These are phyloP conservation scores for Aspergillus oerlinghausenensis DNA, from an alignment of 2,329 filamentous ascomycete genomes.

Conservation along the genomic window DNA sequence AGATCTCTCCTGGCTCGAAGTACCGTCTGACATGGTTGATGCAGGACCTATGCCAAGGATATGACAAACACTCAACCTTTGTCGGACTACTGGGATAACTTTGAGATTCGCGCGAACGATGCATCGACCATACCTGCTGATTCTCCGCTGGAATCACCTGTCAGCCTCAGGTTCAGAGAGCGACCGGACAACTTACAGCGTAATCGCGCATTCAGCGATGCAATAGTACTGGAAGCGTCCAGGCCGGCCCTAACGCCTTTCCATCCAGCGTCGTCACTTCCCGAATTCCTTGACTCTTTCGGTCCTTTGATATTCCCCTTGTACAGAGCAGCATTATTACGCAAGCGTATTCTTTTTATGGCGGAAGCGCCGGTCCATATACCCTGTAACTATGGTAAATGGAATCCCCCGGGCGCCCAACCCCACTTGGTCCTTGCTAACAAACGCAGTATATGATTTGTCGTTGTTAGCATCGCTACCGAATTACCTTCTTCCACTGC, in stretches of 20 bases:
- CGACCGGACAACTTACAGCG: slow-evolving; percentile 26
- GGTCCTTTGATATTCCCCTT: slow-evolving; percentile 90
- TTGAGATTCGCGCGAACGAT: slow-evolving; percentile 35
- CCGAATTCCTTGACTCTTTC: slow-evolving; percentile 72
- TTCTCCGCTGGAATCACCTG: slow-evolving; percentile 51
- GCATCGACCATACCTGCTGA: slow-evolving; percentile 34
- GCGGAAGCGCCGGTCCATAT: slow-evolving; percentile 79
- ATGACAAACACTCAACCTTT: slow-evolving; percentile 59
- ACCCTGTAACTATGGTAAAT: slow-evolving; percentile 82
- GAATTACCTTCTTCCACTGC: slow-evolving; percentile 62
- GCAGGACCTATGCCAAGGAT: slow-evolving; percentile 58
- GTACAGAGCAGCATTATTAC: slow-evolving; percentile 76
- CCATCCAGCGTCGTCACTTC: slow-evolving; percentile 83
- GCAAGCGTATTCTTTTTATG: slow-evolving; percentile 83
- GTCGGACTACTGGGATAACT: slow-evolving; percentile 72
- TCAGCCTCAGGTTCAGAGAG: slow-evolving; percentile 47
- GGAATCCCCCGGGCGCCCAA: not conserved
- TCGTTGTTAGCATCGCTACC: slow-evolving; percentile 91
- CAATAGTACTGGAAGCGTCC: slow-evolving; percentile 36
- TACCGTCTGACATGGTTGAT: slow-evolving; percentile 10
- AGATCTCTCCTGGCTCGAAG: not conserved
- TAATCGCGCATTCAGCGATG: slow-evolving; percentile 39
- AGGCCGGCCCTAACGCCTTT: slow-evolving; percentile 64
- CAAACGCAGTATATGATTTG: slow-evolving; percentile 72
- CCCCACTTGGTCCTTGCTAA: slow-evolving; percentile 23